Evolutionary conservation across 768 basidiomycete species (phyloP).

Genomic region (Tricholoma bakamatsutake): DNA sequence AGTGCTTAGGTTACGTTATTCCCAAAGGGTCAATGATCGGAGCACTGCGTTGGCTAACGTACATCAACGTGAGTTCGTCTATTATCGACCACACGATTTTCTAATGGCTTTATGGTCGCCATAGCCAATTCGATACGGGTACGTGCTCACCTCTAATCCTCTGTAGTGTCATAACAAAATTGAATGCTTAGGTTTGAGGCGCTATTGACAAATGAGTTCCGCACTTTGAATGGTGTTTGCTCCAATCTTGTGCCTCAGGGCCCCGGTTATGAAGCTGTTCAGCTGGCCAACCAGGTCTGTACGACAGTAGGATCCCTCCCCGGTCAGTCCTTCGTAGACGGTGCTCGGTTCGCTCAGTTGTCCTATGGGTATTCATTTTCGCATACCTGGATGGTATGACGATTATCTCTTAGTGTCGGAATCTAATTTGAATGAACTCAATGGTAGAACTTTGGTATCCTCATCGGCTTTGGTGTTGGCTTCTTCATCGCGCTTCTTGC

Average conservation of each 20-base stretch:
- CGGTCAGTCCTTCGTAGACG: conserved; percentile 55
- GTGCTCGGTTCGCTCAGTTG: conserved; percentile 41
- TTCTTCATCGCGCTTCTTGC: conserved; percentile 51
- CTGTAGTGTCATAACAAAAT: conserved; percentile 16
- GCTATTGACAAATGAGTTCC: conserved; percentile 79
- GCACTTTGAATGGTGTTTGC: conserved; percentile 55
- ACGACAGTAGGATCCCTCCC: conserved; percentile 59
- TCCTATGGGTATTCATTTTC: conserved; percentile 43
- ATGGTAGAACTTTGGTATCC: conserved; percentile 59
- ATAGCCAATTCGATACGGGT: conserved; percentile 40
- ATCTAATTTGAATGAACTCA: not conserved
- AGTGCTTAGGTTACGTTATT: conserved; percentile 45
- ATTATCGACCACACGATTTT: not conserved
- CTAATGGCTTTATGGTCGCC: not conserved
- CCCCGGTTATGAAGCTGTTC: conserved; percentile 51
- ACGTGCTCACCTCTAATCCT: conserved; percentile 34
- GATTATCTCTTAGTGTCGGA: not conserved
- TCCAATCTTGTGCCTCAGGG: conserved; percentile 56
- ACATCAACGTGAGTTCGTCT: conserved; percentile 43
- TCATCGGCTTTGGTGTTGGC: conserved; percentile 54
- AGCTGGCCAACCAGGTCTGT: conserved; percentile 68
- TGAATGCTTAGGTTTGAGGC: conserved; percentile 60
- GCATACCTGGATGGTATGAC: conserved; percentile 18
- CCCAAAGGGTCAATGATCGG: conserved; percentile 63
- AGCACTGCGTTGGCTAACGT: conserved; percentile 62